A percentile compares a stretch with the other conserved stretches of the same genome.
phyloP scores from a whole-genome alignment of 495 filamentous ascomycete genomes.

The Collariella sp. region DNA sequence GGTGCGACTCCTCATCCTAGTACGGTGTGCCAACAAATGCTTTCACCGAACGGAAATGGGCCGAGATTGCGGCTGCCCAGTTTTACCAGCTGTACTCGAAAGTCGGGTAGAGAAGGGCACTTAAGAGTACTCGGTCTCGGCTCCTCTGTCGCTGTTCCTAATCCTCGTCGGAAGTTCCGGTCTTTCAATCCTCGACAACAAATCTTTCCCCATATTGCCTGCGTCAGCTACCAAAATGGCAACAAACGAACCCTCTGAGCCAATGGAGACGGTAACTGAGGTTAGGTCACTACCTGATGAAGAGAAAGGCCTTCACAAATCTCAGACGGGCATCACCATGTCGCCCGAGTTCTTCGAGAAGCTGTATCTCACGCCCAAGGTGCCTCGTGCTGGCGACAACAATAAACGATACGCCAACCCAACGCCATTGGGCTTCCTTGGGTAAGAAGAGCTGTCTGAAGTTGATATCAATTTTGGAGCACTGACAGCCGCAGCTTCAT shows the following conservation, averaged over 20 bases:
- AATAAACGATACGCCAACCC: conserved; percentile 46
- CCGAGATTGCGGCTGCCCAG: too few relatives aligned
- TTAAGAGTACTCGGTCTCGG: too few relatives aligned
- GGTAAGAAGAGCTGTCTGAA: conserved; percentile 23
- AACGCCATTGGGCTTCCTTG: conserved; percentile 47
- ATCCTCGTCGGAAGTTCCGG: too few relatives aligned
- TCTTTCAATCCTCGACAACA: too few relatives aligned
- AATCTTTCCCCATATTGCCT: too few relatives aligned
- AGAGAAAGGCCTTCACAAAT: conserved; percentile 33
- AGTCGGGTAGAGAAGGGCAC: too few relatives aligned
- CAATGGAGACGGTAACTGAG: conserved; percentile 1
- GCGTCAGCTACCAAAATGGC: too few relatives aligned
- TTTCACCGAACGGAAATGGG: too few relatives aligned
- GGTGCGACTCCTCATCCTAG: too few relatives aligned
- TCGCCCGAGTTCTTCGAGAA: conserved; percentile 51
- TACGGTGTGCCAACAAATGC: too few relatives aligned
- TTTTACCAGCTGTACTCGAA: too few relatives aligned
- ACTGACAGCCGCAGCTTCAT: conserved; percentile 35
- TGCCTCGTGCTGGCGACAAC: conserved; percentile 39
- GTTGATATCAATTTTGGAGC: background rate
- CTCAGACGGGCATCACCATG: conserved; percentile 36
- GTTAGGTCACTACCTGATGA: conserved; percentile 20
- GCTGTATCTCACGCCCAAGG: conserved; percentile 48
- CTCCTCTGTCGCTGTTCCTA: too few relatives aligned
- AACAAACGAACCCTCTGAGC: conserved; percentile 8